phyloP scores from a whole-genome alignment of 768 basidiomycete species.

The Artomyces pyxidatus region DNA sequence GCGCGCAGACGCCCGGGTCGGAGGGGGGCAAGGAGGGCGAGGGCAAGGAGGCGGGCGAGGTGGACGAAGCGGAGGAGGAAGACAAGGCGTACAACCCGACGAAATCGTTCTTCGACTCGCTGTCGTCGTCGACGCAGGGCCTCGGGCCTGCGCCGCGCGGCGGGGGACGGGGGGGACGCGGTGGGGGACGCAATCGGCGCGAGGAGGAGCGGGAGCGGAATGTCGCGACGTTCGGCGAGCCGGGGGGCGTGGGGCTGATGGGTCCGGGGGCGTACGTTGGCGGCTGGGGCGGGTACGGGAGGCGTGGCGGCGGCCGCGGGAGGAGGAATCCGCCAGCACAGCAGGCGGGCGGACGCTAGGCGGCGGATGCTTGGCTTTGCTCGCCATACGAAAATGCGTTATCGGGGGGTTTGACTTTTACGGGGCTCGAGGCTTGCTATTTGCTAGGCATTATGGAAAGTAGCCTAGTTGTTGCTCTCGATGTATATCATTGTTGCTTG shows the following conservation, averaged over 20 bases:
- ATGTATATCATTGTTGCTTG: background rate
- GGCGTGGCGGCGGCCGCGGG: conserved; percentile 37
- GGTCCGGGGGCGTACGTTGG: conserved; percentile 75
- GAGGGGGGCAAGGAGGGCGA: conserved; percentile 24
- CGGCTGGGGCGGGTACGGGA: conserved; percentile 67
- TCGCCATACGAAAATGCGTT: too few relatives aligned
- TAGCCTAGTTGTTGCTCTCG: too few relatives aligned
- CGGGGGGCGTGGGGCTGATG: conserved; percentile 69
- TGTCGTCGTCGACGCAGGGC: conserved; percentile 40
- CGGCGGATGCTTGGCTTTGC: background rate
- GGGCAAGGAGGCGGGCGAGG: conserved; percentile 18
- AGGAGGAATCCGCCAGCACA: conserved; percentile 24
- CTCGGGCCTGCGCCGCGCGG: conserved; percentile 26
- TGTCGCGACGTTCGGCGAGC: conserved; percentile 82
- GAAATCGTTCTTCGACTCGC: conserved; percentile 76
- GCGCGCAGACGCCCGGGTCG: conserved; percentile 21
- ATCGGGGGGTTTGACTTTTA: too few relatives aligned
- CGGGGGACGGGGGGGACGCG: conserved; percentile 37
- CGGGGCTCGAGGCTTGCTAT: too few relatives aligned
- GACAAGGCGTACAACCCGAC: conserved; percentile 61
- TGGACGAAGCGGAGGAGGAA: conserved; percentile 28
- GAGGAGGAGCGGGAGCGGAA: conserved; percentile 83
- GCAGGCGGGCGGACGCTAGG: conserved; percentile 11
- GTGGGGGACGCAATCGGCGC: conserved; percentile 56
- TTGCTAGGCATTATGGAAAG: too few relatives aligned